Conservation (phyloP, 345 rosid genomes). For the Rhizophora apiculata region DNA sequence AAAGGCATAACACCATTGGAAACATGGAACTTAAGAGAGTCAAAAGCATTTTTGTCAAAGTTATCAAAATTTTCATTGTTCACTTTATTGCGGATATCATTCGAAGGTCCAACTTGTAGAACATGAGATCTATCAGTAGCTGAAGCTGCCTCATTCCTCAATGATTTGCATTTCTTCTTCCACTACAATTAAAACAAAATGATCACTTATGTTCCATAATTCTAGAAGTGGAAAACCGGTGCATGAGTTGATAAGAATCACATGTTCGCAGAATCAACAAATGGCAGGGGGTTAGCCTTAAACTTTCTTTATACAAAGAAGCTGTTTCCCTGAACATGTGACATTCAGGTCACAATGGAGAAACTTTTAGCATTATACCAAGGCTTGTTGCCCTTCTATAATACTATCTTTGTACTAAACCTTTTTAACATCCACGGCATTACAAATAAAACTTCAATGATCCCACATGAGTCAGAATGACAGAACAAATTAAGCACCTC, state of each 20-base stretch:
- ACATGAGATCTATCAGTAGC: conserved; percentile 37
- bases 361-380: too few species aligned
- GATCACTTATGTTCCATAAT: not conserved
- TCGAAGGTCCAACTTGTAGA: conserved; percentile 37
- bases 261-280: too few species aligned
- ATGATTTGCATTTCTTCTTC: conserved; percentile 53
- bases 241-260: too few species aligned
- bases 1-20: conserved; percentile 84
- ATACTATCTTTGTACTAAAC: not conserved
- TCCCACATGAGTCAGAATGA: not conserved
- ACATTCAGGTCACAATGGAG: too few species aligned
- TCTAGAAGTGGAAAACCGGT: not conserved
- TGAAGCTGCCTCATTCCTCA: conserved; percentile 42
- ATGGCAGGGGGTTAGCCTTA: too few species aligned
- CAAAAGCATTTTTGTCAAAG: conserved; percentile 41
- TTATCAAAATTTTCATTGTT: conserved; percentile 42
- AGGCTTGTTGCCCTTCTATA: too few species aligned
- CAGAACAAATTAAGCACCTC: not conserved
- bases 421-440: not conserved
- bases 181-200: conserved; percentile 45
- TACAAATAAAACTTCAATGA: not conserved
- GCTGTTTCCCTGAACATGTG: too few species aligned
- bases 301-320: too few species aligned
- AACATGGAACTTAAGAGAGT: conserved; percentile 34
- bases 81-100: conserved; percentile 75